Conservation (phyloP, 2,329 filamentous ascomycete genomes). For the Fusarium phyllophilum region DNA sequence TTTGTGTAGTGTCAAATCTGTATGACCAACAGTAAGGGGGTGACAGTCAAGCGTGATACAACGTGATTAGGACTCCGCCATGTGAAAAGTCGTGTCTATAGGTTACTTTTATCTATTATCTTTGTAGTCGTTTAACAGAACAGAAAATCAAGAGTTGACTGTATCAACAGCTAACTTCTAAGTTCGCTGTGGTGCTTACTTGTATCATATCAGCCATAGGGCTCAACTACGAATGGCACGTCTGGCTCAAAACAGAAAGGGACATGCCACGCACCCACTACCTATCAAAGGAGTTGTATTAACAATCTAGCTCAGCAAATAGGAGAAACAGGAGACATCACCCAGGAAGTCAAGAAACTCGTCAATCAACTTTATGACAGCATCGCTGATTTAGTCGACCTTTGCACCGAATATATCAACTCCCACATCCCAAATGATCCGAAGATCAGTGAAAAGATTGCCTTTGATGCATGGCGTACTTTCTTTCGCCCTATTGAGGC, state of each 20-base stretch:
- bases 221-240: neutral
- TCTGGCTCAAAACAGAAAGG: neutral
- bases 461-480: neutral
- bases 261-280: neutral
- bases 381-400: neutral
- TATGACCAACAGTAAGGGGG: no score
- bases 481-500: neutral
- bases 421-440: neutral
- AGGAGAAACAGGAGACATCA: neutral
- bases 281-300: accelerated
- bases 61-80: accelerated
- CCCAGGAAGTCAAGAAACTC: neutral
- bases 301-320: neutral
- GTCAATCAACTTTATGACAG: neutral
- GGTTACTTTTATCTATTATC: accelerated
- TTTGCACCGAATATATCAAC: neutral
- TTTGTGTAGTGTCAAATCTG: neutral
- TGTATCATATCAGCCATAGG: neutral
- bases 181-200: neutral
- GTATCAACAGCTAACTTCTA: no score
- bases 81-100: accelerated
- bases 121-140: accelerated
- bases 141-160: neutral
- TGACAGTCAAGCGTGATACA: neutral
- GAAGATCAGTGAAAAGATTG: no score